These are phyloP conservation scores for Hypomontagnella submonticulosa DNA, from an alignment of 495 filamentous ascomycete species.

Conservation along the genomic window DNA sequence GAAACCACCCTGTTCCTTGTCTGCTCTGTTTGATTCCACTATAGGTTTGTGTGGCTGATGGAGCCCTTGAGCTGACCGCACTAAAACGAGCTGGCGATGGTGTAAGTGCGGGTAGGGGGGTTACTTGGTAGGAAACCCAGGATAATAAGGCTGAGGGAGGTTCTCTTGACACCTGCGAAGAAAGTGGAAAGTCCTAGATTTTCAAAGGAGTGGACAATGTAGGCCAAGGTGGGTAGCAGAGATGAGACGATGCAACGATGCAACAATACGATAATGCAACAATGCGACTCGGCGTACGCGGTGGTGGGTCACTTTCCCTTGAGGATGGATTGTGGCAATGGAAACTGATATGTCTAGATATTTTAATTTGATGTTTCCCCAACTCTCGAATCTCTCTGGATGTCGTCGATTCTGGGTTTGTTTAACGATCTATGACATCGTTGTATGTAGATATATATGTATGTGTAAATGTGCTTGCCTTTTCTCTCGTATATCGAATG, in stretches of 20 bases:
- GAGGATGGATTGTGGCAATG: slow-evolving; percentile 29
- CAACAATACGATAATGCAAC: slow-evolving; percentile 19
- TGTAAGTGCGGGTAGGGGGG: slow-evolving; percentile 1
- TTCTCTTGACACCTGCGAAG: slow-evolving; percentile 21
- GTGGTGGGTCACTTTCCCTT: not conserved
- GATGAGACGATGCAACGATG: slow-evolving; percentile 38
- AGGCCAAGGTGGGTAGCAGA: slow-evolving; percentile 29
- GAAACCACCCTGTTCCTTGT: slow-evolving; percentile 27
- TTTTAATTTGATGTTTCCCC: not conserved
- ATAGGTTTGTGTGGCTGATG: slow-evolving; percentile 32
- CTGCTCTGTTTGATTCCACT: slow-evolving; percentile 35
- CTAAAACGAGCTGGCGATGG: slow-evolving; percentile 12
- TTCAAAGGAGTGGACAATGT: slow-evolving; percentile 31
- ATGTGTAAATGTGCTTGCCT: not conserved
- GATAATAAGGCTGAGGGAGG: slow-evolving; percentile 39
- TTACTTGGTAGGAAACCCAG: slow-evolving; percentile 24
- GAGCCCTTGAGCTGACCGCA: slow-evolving; percentile 40
- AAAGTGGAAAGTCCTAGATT: slow-evolving; percentile 38
- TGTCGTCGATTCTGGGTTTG: not conserved
- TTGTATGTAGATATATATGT: not conserved
- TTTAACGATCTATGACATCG: not conserved
- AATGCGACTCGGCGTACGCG: slow-evolving; percentile 34
- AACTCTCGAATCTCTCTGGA: not conserved
- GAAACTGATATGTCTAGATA: not conserved
- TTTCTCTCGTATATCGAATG: not conserved